phyloP scores from a whole-genome alignment of 1,139 yeast species.

The Candida sojae region DNA sequence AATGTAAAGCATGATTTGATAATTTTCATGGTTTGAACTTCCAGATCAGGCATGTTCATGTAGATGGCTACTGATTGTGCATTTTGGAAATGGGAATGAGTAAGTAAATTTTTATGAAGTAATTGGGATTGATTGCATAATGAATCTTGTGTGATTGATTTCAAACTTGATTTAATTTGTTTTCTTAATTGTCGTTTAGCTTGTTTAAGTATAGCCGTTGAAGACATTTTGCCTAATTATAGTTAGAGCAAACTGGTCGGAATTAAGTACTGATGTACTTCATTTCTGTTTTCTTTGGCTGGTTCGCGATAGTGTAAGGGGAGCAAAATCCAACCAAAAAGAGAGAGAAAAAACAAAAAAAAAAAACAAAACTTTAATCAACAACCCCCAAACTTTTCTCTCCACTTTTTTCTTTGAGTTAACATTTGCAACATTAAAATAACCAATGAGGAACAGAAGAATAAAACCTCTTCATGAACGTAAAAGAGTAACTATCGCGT shows the following conservation, averaged over 20 bases:
- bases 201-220: constrained; percentile 11
- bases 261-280: no score
- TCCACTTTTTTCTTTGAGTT: no score
- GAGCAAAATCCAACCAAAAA: no score
- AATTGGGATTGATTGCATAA: constrained; percentile 21
- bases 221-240: not conserved
- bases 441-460: constrained; percentile 11
- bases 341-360: no score
- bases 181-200: constrained; percentile 21
- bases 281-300: no score
- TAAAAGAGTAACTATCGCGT: constrained; percentile 17
- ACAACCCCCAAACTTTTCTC: no score
- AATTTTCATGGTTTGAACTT: constrained; percentile 55
- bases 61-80: constrained; percentile 60
- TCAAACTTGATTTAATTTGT: constrained; percentile 20
- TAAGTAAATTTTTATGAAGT: constrained; percentile 30
- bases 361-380: no score
- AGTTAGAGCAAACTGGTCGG: no score
- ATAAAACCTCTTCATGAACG: constrained; percentile 16
- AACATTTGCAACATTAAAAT: not conserved
- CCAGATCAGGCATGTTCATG: constrained; percentile 67
- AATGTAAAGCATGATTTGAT: constrained; percentile 50
- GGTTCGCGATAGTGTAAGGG: no score
- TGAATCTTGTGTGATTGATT: constrained; percentile 15
- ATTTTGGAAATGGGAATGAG: constrained; percentile 36